phyloP scores from a whole-genome alignment of 2,329 filamentous ascomycete species.

The Simplicillium aogashimaense region DNA sequence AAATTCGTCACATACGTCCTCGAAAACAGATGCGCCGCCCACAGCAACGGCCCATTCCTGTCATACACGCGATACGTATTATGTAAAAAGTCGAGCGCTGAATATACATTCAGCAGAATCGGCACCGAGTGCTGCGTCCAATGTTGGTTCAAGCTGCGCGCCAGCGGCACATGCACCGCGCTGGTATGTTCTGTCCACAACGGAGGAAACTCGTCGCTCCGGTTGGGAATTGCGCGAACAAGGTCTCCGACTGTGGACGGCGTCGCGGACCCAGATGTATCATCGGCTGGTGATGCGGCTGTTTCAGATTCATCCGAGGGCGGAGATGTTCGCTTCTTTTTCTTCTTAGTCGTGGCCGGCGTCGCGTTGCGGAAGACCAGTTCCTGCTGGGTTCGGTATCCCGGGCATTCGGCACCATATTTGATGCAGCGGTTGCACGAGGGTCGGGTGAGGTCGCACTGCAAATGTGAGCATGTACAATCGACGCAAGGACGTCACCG shows the following conservation, averaged over 20 bases:
- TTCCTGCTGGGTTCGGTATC: conserved; percentile 27
- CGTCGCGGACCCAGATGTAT: background rate
- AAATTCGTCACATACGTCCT: conserved; percentile 28
- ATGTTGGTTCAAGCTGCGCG: conserved; percentile 18
- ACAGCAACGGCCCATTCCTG: conserved; percentile 23
- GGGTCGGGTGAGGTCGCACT: conserved; percentile 30
- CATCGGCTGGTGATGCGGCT: conserved; percentile 4
- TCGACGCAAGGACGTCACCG: background rate
- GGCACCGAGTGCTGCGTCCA: conserved; percentile 29
- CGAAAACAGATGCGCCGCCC: conserved; percentile 28
- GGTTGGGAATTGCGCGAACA: background rate
- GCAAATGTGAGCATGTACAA: conserved; percentile 3
- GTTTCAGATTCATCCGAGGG: conserved; percentile 4
- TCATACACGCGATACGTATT: conserved; percentile 15
- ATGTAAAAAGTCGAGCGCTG: conserved; percentile 22
- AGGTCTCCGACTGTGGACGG: no score
- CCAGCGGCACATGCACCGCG: background rate
- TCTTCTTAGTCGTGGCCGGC: conserved; percentile 16
- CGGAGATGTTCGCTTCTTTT: conserved; percentile 14
- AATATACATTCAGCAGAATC: conserved; percentile 27
- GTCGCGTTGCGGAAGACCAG: conserved; percentile 27
- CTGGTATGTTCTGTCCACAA: background rate
- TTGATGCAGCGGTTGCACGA: conserved; percentile 28
- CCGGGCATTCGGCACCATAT: conserved; percentile 27
- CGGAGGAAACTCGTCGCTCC: background rate